Percentiles rank a stretch among this genome's conserved stretches.
phyloP scores from a whole-genome alignment of 305 asterid genomes.

The Fraxinus ornus region DNA sequence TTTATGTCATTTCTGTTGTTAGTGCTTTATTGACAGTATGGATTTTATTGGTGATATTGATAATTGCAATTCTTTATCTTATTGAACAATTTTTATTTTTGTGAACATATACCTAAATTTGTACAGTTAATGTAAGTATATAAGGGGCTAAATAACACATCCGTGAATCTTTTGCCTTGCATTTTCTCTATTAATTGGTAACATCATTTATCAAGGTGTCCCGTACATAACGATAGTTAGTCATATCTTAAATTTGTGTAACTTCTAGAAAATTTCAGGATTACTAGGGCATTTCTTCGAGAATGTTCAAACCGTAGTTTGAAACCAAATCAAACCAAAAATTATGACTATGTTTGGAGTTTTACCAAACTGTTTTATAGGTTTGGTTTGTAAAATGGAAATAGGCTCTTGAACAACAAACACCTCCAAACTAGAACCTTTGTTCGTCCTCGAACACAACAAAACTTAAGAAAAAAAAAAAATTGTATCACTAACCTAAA shows the following conservation, averaged over 20 bases:
- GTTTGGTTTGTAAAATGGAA: background rate
- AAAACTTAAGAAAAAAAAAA: too few relatives aligned
- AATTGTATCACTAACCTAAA: too few relatives aligned
- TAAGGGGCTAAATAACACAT: background rate
- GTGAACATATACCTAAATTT: background rate
- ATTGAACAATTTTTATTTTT: background rate
- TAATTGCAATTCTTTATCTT: background rate
- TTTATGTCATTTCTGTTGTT: background rate
- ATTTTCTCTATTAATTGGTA: background rate
- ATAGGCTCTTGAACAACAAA: background rate
- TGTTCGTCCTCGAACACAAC: too few relatives aligned
- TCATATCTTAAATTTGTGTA: background rate
- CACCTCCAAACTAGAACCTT: too few relatives aligned
- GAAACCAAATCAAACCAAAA: background rate
- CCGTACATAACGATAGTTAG: background rate
- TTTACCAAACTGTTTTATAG: background rate
- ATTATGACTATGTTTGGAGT: background rate
- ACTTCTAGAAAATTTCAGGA: background rate
- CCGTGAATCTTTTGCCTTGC: background rate
- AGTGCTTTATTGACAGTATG: background rate
- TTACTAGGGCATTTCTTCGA: background rate
- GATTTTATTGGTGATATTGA: background rate
- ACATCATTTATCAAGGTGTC: background rate
- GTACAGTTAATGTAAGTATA: too few relatives aligned
- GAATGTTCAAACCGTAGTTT: background rate